Percentiles rank a stretch among this genome's conserved stretches.
These are phyloP conservation scores for Ambrosia artemisiifolia DNA, from an alignment of 129 eudicot genomes.

Conservation along the genomic window DNA sequence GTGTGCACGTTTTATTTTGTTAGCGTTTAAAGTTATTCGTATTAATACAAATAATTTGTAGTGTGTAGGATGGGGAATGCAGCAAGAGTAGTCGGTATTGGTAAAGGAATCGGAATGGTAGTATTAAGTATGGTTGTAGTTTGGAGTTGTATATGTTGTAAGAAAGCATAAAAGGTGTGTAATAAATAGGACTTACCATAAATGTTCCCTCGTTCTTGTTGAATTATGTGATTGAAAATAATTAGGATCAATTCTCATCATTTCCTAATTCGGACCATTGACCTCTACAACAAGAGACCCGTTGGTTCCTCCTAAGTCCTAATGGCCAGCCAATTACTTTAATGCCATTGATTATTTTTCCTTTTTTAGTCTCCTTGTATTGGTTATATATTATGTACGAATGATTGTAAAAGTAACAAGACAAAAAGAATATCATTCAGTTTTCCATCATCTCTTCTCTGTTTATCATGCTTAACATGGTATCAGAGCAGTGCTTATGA, in stretches of 20 bases:
- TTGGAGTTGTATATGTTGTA: constrained; percentile 23
- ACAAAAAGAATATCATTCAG: no score
- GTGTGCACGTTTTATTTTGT: no score
- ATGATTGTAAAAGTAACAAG: no score
- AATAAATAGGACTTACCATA: constrained; percentile 6
- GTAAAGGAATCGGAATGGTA: background rate
- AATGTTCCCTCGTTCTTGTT: background rate
- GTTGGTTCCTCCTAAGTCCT: no score
- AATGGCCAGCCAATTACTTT: no score
- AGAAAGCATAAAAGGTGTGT: constrained; percentile 19
- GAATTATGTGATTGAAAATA: background rate
- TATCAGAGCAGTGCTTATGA: background rate
- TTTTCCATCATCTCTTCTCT: no score
- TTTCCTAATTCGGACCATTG: no score
- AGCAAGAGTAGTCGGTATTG: constrained; percentile 12
- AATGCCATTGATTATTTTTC: no score
- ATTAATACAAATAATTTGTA: background rate
- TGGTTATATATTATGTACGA: no score
- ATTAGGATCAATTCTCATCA: no score
- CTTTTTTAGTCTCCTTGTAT: no score
- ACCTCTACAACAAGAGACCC: no score
- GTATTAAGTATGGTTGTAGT: constrained; percentile 17
- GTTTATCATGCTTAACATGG: background rate
- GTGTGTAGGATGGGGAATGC: constrained; percentile 11
- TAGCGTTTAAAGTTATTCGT: background rate